phyloP scores from a whole-genome alignment of 106 monocot genomes.

The Allium cepa region DNA sequence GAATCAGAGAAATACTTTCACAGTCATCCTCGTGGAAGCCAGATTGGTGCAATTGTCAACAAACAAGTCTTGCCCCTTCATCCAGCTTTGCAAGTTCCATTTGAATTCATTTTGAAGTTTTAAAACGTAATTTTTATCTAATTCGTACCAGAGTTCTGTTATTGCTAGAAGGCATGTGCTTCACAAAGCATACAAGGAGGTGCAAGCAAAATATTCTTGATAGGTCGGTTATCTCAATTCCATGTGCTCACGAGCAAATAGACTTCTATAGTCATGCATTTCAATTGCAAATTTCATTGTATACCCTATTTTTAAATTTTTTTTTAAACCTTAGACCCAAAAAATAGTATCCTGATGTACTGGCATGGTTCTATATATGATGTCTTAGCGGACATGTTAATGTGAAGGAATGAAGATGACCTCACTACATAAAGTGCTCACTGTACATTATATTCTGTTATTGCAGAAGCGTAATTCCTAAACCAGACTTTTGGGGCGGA shows the following conservation, averaged over 20 bases:
- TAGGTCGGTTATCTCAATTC: conserved; percentile 45
- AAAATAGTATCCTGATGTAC: no score
- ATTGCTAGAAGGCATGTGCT: conserved; percentile 67
- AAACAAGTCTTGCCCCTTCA: conserved; percentile 46
- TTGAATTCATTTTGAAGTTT: no score
- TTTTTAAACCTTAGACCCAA: no score
- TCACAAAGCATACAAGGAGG: conserved; percentile 47
- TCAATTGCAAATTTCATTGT: neutral
- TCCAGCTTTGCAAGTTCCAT: no score
- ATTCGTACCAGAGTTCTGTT: conserved; percentile 49
- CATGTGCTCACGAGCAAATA: no score
- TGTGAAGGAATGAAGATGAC: no score
- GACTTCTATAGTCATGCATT: neutral
- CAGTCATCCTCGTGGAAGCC: conserved; percentile 86
- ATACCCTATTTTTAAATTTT: no score
- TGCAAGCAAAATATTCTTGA: conserved; percentile 65
- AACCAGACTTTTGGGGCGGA: conserved; percentile 95
- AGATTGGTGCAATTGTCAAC: conserved; percentile 90
- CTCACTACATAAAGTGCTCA: neutral
- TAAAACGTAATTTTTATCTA: neutral
- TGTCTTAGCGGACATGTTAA: no score
- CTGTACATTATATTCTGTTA: neutral
- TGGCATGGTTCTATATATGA: no score
- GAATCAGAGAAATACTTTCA: conserved; percentile 91
- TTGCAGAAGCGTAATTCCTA: conserved; percentile 68